Evolutionary conservation across 2,329 filamentous ascomycete genomes (phyloP).

Genomic region (Xylogone sp.): DNA sequence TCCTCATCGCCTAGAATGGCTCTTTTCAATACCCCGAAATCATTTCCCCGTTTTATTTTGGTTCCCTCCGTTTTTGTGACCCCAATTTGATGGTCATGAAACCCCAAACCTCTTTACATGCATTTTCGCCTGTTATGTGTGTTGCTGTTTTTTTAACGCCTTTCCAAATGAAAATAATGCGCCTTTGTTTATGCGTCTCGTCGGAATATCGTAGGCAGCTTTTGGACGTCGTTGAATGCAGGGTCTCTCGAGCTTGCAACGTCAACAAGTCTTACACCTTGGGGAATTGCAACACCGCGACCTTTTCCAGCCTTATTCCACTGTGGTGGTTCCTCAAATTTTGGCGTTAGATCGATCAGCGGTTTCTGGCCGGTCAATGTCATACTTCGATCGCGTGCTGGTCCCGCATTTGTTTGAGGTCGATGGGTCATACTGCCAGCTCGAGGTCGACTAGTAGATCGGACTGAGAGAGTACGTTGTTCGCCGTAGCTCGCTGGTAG

Average conservation of each 20-base stretch:
- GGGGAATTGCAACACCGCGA: slow-evolving; percentile 37
- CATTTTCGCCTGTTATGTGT: neutral
- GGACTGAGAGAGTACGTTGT: slow-evolving; percentile 22
- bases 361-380: slow-evolving; percentile 40
- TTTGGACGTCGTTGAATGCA: neutral
- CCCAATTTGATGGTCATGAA: neutral
- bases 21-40: neutral
- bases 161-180: neutral
- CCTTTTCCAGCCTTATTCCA: slow-evolving; percentile 50
- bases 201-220: neutral
- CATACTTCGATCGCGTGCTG: slow-evolving; percentile 6
- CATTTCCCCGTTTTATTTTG: neutral
- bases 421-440: neutral
- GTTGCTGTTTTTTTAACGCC: neutral
- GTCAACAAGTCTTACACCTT: slow-evolving; percentile 43
- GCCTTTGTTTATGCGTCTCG: neutral
- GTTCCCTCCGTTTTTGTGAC: neutral
- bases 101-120: neutral
- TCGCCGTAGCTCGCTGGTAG: slow-evolving; percentile 10
- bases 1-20: neutral
- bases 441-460: slow-evolving; percentile 6
- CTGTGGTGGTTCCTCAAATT: slow-evolving; percentile 61
- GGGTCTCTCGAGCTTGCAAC: slow-evolving; percentile 17
- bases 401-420: neutral
- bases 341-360: slow-evolving; percentile 63